phyloP scores from a whole-genome alignment of 805 yeast genomes.

The Phaffomyces antillensis region DNA sequence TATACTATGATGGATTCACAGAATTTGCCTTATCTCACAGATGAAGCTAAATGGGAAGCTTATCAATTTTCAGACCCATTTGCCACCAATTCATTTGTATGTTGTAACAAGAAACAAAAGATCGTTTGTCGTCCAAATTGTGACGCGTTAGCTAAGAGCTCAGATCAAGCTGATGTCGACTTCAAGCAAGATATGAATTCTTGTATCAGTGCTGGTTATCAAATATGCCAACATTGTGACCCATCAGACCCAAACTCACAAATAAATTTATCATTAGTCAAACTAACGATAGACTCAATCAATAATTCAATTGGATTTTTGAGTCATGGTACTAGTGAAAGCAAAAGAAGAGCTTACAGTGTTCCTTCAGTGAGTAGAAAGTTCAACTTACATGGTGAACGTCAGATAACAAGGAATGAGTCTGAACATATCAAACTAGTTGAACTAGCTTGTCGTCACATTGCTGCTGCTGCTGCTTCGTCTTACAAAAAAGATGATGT shows the following conservation, averaged over 20 bases:
- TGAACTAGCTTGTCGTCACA: constrained; percentile 75
- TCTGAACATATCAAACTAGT: constrained; percentile 63
- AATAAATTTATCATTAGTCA: constrained; percentile 23
- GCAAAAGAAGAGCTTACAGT: constrained; percentile 20
- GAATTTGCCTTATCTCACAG: background rate
- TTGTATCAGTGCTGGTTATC: constrained; percentile 39
- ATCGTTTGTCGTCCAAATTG: constrained; percentile 66
- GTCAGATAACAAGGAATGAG: constrained; percentile 46
- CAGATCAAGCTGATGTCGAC: constrained; percentile 31
- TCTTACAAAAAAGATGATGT: constrained; percentile 24
- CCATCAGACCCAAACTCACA: constrained; percentile 32
- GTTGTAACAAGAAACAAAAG: constrained; percentile 36
- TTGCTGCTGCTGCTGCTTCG: constrained; percentile 67
- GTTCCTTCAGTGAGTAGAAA: constrained; percentile 14
- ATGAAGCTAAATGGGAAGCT: constrained; percentile 45
- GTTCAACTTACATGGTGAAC: constrained; percentile 6
- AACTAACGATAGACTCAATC: constrained; percentile 46
- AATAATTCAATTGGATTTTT: constrained; percentile 51
- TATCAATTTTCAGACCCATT: constrained; percentile 61
- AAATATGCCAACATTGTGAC: constrained; percentile 49
- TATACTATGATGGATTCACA: no score
- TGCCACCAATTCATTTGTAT: constrained; percentile 52
- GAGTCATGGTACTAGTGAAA: constrained; percentile 9
- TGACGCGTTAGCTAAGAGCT: constrained; percentile 38
- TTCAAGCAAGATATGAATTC: constrained; percentile 35